Percentiles rank a stretch among this genome's conserved stretches.
Evolutionary conservation across 2,329 filamentous ascomycete species (phyloP).

Genomic region (Calonectria multiphialidica): DNA sequence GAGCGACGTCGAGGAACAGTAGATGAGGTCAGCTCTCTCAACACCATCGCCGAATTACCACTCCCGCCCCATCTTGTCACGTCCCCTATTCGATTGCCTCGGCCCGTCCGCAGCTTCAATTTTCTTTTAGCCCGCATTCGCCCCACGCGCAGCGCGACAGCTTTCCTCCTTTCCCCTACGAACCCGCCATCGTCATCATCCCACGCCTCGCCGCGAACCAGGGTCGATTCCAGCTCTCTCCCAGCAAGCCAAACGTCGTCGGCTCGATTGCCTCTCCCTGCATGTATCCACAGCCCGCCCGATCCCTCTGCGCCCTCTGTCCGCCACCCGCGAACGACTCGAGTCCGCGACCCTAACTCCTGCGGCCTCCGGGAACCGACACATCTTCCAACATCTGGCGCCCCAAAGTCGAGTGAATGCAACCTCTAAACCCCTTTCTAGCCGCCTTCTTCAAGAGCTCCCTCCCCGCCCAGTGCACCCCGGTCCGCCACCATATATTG

Average conservation of each 20-base stretch:
- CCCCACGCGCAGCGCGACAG: constrained; percentile 16
- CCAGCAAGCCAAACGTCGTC: constrained; percentile 14
- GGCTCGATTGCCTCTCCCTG: constrained; percentile 29
- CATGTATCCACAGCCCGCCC: constrained; percentile 40
- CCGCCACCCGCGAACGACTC: constrained; percentile 25
- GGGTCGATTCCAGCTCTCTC: constrained; percentile 27
- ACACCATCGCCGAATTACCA: constrained; percentile 38
- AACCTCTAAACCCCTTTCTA: constrained; percentile 98
- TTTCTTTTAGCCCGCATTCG: constrained; percentile 19
- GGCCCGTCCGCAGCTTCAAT: constrained; percentile 15
- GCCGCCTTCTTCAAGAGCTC: constrained; percentile 98
- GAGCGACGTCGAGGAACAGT: constrained; percentile 19
- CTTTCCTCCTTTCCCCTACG: constrained; percentile 28
- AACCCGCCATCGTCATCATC: constrained; percentile 34
- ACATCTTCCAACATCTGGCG: constrained; percentile 41
- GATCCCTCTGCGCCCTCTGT: constrained; percentile 27
- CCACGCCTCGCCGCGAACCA: constrained; percentile 41
- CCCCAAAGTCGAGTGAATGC: constrained; percentile 72
- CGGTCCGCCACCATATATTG: constrained; percentile 91
- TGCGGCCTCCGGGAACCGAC: constrained; percentile 43
- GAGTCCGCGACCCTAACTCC: constrained; percentile 31
- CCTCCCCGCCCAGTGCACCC: constrained; percentile 90
- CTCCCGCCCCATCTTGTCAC: constrained; percentile 40
- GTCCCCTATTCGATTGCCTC: constrained; percentile 16
- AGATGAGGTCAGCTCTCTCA: constrained; percentile 41